Base-by-base conservation (phyloP, 306 rosid species). In the Dicorynia guianensis region DNA sequence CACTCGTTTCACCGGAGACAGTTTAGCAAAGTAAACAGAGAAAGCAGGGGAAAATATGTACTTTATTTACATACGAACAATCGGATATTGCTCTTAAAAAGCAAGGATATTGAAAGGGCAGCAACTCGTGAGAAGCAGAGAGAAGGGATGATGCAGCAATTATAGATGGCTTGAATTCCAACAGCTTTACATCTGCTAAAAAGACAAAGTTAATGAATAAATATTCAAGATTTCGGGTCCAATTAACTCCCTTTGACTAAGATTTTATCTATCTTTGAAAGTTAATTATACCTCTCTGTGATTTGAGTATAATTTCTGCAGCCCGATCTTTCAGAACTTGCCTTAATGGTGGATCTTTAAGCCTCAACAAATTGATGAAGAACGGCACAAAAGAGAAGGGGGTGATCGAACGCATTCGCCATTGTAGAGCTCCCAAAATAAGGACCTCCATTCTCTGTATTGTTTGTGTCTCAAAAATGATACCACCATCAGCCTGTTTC, bases 391-490 rank as follows among this genome's bases (percentile, higher is more conserved):
- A 95, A 64, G 97, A 91, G 82, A 95, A 92, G 30, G 98, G 96
- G 5, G 98, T 95, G 66, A 92, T 89, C 2, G 98, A 95, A 39
- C 98, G 97, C 97, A 92, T 92, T 77, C 97, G 44, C 98, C 98
- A 95, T 7, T 95, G 80, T 2, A 95, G 83, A 62, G 89, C 87
- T 49, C 97, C 97, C 80, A 95, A 82, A 5, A 95, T 81, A 47
- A 95, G 70, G 7, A 75, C 75, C 52, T 95, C 98, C 98, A 92
- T 95, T 85, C 96, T 83, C 68, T 89, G 84, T 38, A 95, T 79
- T 40, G 97, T 90, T 80, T 89, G 92, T 10, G 87, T 8, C 83
- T 90, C 98, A 75, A 90, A 95, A 17, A 92, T 87, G 40, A 86
- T 81, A 10, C 95, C 90, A 3, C 83, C 93, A 40, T 87, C 93